A percentile compares a stretch with the other conserved stretches of the same genome.
phyloP scores from a whole-genome alignment of 805 yeast genomes.

The Zygosaccharomyces gambellarensis region DNA sequence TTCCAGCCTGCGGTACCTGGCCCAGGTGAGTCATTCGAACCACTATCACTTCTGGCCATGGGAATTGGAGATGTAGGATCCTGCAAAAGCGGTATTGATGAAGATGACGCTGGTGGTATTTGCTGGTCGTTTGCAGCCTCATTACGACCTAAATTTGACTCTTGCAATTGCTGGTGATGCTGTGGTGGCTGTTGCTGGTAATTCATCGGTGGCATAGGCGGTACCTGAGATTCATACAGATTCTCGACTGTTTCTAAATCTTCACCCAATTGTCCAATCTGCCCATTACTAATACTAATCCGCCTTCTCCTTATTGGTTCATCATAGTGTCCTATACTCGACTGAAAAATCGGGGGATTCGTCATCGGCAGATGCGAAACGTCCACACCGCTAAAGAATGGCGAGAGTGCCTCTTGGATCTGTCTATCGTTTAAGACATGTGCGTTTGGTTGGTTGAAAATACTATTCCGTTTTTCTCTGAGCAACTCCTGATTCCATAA shows the following conservation, averaged over 20 bases:
- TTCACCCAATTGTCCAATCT: constrained; percentile 66
- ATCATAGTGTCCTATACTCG: constrained; percentile 35
- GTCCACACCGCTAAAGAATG: constrained; percentile 42
- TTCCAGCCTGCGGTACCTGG: constrained; percentile 72
- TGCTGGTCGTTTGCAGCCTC: background rate
- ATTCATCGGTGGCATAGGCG: constrained; percentile 16
- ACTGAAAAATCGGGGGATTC: constrained; percentile 43
- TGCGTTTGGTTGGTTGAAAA: constrained; percentile 15
- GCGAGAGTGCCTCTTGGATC: constrained; percentile 37
- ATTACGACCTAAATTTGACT: background rate
- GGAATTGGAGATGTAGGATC: background rate
- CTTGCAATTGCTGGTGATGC: background rate
- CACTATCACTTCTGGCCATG: background rate
- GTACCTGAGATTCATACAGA: constrained; percentile 34
- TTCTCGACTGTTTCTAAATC: constrained; percentile 37
- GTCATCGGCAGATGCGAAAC: constrained; percentile 42
- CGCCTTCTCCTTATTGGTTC: constrained; percentile 44
- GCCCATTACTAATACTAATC: constrained; percentile 80
- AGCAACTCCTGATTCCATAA: constrained; percentile 1
- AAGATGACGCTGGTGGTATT: background rate
- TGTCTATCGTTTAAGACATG: constrained; percentile 30
- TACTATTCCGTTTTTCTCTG: background rate
- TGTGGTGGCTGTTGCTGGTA: constrained; percentile 6
- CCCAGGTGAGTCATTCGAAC: constrained; percentile 33
- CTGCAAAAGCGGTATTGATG: background rate